These are phyloP conservation scores for Neopestalotiopsis clavispora DNA, from an alignment of 2,329 filamentous ascomycete species.

Conservation along the genomic window DNA sequence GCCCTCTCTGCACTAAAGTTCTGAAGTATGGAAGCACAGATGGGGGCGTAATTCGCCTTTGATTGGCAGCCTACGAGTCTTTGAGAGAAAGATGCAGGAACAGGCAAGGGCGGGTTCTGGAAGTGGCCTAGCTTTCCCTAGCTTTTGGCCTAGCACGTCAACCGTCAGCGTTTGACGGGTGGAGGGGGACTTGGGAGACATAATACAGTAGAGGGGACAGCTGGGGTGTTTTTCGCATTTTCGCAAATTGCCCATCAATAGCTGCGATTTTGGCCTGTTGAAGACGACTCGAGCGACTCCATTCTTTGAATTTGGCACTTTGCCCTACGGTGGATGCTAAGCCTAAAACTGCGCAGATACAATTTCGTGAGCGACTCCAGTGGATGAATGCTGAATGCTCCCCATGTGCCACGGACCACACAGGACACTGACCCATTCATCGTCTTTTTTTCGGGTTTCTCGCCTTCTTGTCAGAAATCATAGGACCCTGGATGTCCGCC, in stretches of 20 bases:
- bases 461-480: background rate
- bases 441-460: background rate
- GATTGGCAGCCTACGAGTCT: conserved; percentile 2
- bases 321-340: background rate
- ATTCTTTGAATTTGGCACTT: background rate
- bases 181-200: background rate
- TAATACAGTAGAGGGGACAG: background rate
- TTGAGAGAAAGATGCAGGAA: conserved; percentile 11
- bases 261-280: conserved; percentile 2
- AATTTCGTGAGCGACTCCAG: background rate
- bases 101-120: background rate
- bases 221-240: background rate
- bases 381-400: background rate
- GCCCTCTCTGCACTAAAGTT: background rate
- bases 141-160: background rate
- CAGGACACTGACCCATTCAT: background rate
- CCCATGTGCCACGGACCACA: background rate
- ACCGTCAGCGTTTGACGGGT: conserved; percentile 12
- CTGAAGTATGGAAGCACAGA: conserved; percentile 4
- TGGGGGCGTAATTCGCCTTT: conserved; percentile 1
- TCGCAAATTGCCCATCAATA: conserved; percentile 14
- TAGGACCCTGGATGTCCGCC: background rate
- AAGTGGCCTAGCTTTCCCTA: background rate
- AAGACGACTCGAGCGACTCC: conserved; percentile 1
- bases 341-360: background rate